These are phyloP conservation scores for Hymenoscyphus scutula DNA, from an alignment of 2,329 filamentous ascomycete genomes.

Conservation along the genomic window DNA sequence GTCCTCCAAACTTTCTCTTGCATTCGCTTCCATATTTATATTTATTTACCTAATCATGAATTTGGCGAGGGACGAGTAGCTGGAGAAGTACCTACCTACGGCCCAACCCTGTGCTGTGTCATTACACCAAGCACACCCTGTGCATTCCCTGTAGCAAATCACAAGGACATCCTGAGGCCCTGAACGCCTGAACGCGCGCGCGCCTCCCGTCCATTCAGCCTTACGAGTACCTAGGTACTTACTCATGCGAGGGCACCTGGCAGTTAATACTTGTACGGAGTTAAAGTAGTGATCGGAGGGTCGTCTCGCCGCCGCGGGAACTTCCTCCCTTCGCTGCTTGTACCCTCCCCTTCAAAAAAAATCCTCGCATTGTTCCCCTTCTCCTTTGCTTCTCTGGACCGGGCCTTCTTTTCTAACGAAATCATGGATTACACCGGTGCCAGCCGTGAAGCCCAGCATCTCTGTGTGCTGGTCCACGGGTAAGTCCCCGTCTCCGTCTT, in stretches of 20 bases:
- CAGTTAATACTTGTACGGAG: neutral
- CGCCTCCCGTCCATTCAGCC: neutral
- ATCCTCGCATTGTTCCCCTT: constrained; percentile 35
- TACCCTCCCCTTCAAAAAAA: too few relatives aligned
- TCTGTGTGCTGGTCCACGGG: constrained; percentile 76
- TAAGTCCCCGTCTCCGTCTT: constrained; percentile 18
- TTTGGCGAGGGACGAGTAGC: too few relatives aligned
- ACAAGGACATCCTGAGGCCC: too few relatives aligned
- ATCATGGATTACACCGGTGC: constrained; percentile 52
- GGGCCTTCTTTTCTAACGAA: constrained; percentile 36
- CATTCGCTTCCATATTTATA: too few relatives aligned
- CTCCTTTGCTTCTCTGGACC: constrained; percentile 37
- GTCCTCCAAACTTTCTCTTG: too few relatives aligned
- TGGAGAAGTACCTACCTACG: too few relatives aligned
- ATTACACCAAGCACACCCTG: neutral
- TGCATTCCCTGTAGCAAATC: neutral
- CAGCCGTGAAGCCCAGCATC: constrained; percentile 59
- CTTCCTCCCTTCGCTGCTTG: constrained; percentile 38
- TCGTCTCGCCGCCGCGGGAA: constrained; percentile 39
- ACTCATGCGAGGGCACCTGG: too few relatives aligned
- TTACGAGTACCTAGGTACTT: too few relatives aligned
- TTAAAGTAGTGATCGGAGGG: constrained; percentile 33
- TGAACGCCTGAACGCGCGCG: neutral
- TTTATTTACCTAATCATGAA: too few relatives aligned
- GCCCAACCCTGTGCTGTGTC: too few relatives aligned